Evolutionary conservation across 2,329 filamentous ascomycete species (phyloP).

Genomic region (Plenodomus biglobosus): DNA sequence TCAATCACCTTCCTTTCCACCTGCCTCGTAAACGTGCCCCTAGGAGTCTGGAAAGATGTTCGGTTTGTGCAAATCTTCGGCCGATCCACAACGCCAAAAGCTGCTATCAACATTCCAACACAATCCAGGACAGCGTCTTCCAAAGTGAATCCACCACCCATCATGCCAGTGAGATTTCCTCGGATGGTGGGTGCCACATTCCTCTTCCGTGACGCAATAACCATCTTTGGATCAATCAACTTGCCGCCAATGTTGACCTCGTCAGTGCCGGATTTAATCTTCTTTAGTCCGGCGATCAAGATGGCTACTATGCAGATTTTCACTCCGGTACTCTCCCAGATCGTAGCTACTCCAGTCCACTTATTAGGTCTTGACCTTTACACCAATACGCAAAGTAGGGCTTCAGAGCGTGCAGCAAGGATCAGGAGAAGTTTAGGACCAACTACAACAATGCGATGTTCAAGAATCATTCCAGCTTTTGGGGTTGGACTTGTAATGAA

Average conservation of each 20-base stretch:
- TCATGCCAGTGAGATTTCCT: slow-evolving; percentile 13
- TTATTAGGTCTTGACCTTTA: slow-evolving; percentile 31
- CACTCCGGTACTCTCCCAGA: slow-evolving; percentile 32
- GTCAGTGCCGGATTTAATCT: slow-evolving; percentile 17
- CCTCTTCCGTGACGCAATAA: slow-evolving; percentile 33
- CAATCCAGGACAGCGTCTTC: not conserved
- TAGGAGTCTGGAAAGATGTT: slow-evolving; percentile 35
- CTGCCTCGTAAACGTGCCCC: slow-evolving; percentile 29
- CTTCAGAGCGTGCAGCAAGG: slow-evolving; percentile 6
- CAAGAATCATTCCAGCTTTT: slow-evolving; percentile 35
- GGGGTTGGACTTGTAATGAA: slow-evolving; percentile 31
- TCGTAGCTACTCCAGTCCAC: slow-evolving; percentile 32
- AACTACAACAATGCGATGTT: slow-evolving; percentile 29
- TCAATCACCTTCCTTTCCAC: slow-evolving; percentile 32
- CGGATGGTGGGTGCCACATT: slow-evolving; percentile 25
- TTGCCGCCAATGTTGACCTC: slow-evolving; percentile 28
- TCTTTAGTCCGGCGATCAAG: slow-evolving; percentile 19
- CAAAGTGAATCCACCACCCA: not conserved
- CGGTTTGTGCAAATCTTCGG: slow-evolving; percentile 33
- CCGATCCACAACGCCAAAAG: slow-evolving; percentile 3
- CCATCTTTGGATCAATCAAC: slow-evolving; percentile 36
- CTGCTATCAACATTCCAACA: not conserved
- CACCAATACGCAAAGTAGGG: slow-evolving; percentile 11
- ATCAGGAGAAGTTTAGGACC: slow-evolving; percentile 19
- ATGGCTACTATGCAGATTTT: slow-evolving; percentile 29